phyloP scores from a whole-genome alignment of 352 stramenopile genomes.

The Phytophthora litchii region DNA sequence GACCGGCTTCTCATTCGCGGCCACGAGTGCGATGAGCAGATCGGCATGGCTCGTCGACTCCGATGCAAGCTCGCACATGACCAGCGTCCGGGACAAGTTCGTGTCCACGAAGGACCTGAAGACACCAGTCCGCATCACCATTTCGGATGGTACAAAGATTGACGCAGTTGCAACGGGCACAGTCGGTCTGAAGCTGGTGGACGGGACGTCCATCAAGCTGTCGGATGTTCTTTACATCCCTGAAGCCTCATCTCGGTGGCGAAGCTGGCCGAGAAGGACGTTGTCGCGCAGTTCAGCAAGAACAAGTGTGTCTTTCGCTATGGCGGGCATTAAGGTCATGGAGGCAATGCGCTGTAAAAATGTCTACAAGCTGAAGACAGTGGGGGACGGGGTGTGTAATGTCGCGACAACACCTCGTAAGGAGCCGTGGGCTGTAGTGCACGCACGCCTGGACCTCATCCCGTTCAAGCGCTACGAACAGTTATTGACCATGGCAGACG shows the following conservation, averaged over 20 bases:
- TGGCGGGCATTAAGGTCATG: background rate
- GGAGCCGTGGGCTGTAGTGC: background rate
- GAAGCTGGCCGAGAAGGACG: background rate
- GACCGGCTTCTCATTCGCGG: background rate
- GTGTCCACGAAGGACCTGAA: background rate
- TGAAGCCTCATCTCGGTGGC: background rate
- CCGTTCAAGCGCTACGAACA: background rate
- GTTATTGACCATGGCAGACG: background rate
- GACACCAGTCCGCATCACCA: background rate
- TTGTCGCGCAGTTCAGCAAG: background rate
- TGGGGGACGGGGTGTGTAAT: background rate
- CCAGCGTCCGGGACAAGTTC: background rate
- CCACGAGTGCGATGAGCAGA: background rate
- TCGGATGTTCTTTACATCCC: background rate
- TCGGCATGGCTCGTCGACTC: slow-evolving; percentile 1
- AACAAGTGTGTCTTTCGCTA: background rate
- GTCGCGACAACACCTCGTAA: background rate
- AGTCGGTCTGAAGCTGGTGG: background rate
- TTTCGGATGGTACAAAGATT: background rate
- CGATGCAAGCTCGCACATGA: background rate
- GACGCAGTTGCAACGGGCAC: background rate
- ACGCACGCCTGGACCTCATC: background rate
- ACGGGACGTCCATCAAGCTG: background rate
- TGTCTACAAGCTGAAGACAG: background rate
- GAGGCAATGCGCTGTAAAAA: background rate